Evolutionary conservation across 1,284 basidiomycete species (phyloP).

Genomic region (Gomphus sp.): DNA sequence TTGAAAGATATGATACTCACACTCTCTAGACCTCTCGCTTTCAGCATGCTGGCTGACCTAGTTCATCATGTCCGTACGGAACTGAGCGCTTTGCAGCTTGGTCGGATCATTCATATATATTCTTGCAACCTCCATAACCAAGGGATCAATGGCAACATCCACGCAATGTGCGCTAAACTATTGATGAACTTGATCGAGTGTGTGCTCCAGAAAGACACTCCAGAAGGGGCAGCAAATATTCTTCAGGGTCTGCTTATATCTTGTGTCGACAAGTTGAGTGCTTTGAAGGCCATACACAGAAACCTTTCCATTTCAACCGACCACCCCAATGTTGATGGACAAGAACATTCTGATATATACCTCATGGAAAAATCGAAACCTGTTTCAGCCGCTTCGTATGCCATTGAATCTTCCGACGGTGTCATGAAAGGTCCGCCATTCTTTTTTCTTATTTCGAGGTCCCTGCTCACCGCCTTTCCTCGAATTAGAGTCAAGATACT

Average conservation of each 20-base stretch:
- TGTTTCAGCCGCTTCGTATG: constrained; percentile 63
- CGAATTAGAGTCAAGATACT: constrained; percentile 65
- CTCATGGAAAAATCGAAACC: constrained; percentile 77
- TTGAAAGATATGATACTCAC: neutral
- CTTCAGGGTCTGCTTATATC: constrained; percentile 76
- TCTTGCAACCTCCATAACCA: constrained; percentile 88
- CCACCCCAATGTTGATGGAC: constrained; percentile 33
- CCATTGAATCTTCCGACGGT: constrained; percentile 70
- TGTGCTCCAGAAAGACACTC: constrained; percentile 67
- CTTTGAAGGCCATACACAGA: constrained; percentile 62
- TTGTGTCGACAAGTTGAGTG: constrained; percentile 81
- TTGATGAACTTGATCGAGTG: constrained; percentile 87
- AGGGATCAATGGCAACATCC: constrained; percentile 72
- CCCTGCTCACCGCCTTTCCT: constrained; percentile 10
- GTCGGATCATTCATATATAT: constrained; percentile 78
- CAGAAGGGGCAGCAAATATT: constrained; percentile 57
- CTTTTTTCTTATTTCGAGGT: neutral
- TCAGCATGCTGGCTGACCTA: constrained; percentile 87
- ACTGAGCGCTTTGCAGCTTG: constrained; percentile 71
- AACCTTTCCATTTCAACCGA: constrained; percentile 43
- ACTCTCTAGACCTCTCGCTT: constrained; percentile 61
- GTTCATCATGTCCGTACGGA: constrained; percentile 89
- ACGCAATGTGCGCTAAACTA: constrained; percentile 91
- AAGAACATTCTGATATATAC: constrained; percentile 35
- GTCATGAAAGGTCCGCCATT: constrained; percentile 51